These are phyloP conservation scores for Acanthamoeba healyi DNA, from an alignment of 208 protist species.

Conservation along the genomic window DNA sequence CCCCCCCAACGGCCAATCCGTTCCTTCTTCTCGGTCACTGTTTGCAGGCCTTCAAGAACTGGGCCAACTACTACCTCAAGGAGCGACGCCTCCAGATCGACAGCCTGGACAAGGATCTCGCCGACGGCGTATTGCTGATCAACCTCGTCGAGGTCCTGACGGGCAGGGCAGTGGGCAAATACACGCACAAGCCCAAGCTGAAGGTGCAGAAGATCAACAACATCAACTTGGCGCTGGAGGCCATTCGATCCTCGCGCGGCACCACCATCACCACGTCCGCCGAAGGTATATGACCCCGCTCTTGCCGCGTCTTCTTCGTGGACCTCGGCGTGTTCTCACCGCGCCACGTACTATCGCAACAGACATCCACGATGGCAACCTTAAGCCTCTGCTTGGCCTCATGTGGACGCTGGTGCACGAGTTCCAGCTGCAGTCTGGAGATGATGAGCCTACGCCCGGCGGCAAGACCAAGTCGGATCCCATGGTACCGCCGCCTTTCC, in stretches of 20 bases:
- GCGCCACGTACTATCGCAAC: background rate
- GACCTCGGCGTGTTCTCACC: background rate
- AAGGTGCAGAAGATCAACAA: slow-evolving; percentile 78
- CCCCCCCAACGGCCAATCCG: background rate
- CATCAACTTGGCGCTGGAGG: slow-evolving; percentile 73
- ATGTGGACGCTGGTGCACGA: slow-evolving; percentile 75
- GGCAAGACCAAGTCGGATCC: background rate
- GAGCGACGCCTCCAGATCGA: slow-evolving; percentile 64
- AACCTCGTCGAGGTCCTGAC: slow-evolving; percentile 74
- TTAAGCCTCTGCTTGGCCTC: slow-evolving; percentile 66
- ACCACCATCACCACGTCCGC: slow-evolving; percentile 31
- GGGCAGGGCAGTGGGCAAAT: slow-evolving; percentile 59
- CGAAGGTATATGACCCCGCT: slow-evolving; percentile 4
- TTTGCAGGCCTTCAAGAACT: slow-evolving; percentile 69
- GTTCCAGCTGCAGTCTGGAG: slow-evolving; percentile 43
- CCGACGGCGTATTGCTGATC: slow-evolving; percentile 73
- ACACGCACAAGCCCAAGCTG: slow-evolving; percentile 68
- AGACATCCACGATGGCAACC: slow-evolving; percentile 70
- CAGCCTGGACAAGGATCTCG: slow-evolving; percentile 64
- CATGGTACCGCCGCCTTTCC: background rate
- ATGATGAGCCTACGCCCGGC: background rate
- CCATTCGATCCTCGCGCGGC: slow-evolving; percentile 16
- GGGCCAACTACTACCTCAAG: slow-evolving; percentile 73
- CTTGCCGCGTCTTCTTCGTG: background rate
- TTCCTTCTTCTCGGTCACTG: background rate